These are phyloP conservation scores for Russula vinacea DNA, from an alignment of 768 basidiomycete genomes.

Conservation along the genomic window DNA sequence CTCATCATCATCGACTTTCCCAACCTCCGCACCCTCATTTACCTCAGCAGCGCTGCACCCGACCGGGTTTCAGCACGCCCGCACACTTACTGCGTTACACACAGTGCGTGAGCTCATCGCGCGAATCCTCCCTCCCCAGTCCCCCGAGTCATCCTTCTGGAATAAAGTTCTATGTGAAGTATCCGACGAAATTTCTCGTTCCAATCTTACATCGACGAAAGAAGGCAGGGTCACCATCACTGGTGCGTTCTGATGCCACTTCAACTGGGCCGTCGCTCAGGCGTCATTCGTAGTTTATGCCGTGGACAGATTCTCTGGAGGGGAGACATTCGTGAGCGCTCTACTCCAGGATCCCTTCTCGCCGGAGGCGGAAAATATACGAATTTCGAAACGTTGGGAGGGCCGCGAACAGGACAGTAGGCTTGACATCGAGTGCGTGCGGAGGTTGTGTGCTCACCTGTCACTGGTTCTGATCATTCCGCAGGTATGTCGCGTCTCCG, in stretches of 20 bases:
- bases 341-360: conserved; percentile 69
- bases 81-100: conserved; percentile 23
- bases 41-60: background rate
- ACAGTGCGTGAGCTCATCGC: conserved; percentile 21
- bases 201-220: conserved; percentile 7
- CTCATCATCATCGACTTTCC: background rate
- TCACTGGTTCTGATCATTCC: background rate
- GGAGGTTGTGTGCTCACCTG: background rate
- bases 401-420: conserved; percentile 11
- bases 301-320: conserved; percentile 51
- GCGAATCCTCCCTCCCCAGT: conserved; percentile 23
- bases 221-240: conserved; percentile 15
- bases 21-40: background rate
- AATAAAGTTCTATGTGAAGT: conserved; percentile 16
- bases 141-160: conserved; percentile 24
- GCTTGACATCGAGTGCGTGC: conserved; percentile 30
- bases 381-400: conserved; percentile 52
- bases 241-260: conserved; percentile 15
- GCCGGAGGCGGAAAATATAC: conserved; percentile 47
- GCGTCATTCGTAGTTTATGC: conserved; percentile 49
- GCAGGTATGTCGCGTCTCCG: conserved; percentile 5
- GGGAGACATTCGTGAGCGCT: conserved; percentile 61
- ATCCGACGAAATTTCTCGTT: conserved; percentile 19
- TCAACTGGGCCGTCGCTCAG: background rate
- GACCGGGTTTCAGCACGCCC: conserved; percentile 19